Evolutionary conservation across 441 rosid genomes (phyloP), one percentile per base, ranked within the genome.

Genomic region (Brassica hybrid): DNA sequence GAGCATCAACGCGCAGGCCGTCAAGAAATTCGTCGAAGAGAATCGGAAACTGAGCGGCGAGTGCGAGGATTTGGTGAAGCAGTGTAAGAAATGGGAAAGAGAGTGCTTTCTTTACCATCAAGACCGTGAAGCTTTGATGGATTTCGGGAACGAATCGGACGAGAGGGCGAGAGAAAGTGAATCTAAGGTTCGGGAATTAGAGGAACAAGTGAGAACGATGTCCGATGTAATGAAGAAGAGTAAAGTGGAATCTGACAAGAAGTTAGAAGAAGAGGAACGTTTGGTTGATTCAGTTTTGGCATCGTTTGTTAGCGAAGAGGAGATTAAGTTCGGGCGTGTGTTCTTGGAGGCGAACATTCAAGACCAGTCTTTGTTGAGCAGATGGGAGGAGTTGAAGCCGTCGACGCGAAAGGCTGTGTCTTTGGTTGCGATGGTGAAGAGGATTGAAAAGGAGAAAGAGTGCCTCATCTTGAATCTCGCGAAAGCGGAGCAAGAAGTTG

Each of bases 401-500:
- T 82, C 86, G 65, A 92, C 86, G 38, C 82, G 73, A 77, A 90
- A 74, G 63, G 84, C 78, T 41, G 54, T 94, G 75, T 84, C 93
- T 59, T 52, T 89, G 27, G 84, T 81, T 79, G 86, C 89, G 16
- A 79, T 83, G 77, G 80, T 85, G 34, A 85, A 74, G 77, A 76
- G 75, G 16, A 83, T 88, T 63, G 85, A 87, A 69, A 83, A 87
- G 75, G 95, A 88, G 36, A 92, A 91, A 84, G 97, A 91, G 72
- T 86, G 87, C 67, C 88, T 92, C 17, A 80, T 83, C 79, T 58
- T 84, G 74, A 94, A 92, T 80, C 97, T 92, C 11, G 74, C 76
- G 16, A 88, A 69, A 83, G 98, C 94, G 2, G 97, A 94, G 84
- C 94, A 88, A 58, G 98, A 94, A 91, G 98, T 79, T n/a, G 87